These are phyloP conservation scores for Jatropha podagrica DNA, from an alignment of 441 rosid genomes.

Conservation along the genomic window DNA sequence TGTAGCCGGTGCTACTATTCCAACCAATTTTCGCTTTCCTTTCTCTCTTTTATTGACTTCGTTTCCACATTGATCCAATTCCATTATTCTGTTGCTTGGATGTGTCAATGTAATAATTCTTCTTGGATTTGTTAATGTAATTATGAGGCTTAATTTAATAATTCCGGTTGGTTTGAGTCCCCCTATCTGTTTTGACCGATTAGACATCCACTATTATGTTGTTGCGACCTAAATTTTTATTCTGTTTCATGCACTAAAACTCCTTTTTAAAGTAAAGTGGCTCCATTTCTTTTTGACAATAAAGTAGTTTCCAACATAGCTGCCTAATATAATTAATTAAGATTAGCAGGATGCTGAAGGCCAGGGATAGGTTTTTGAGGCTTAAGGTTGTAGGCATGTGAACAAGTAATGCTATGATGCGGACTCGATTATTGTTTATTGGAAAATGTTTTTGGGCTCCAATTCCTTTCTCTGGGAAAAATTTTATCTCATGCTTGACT, in stretches of 20 bases:
- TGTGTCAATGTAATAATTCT: conserved; percentile 19
- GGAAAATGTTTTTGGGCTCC: conserved; percentile 10
- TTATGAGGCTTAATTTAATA: neutral
- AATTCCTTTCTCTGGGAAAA: neutral
- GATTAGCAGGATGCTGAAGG: neutral
- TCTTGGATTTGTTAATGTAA: conserved; percentile 10
- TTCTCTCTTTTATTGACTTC: conserved; percentile 4
- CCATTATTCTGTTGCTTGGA: conserved; percentile 16
- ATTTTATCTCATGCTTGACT: conserved; percentile 4
- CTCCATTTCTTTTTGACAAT: conserved; percentile 19
- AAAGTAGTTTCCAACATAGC: conserved; percentile 27
- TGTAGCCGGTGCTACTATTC: neutral
- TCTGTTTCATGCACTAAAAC: conserved; percentile 3
- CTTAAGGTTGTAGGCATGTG: conserved; percentile 17
- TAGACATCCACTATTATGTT: conserved; percentile 27
- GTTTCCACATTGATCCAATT: neutral
- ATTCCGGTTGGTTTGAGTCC: conserved; percentile 24
- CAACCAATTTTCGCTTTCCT: neutral
- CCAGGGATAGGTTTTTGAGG: conserved; percentile 5
- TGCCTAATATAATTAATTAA: conserved; percentile 21
- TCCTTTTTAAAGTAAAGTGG: conserved; percentile 20
- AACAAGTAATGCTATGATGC: conserved; percentile 2
- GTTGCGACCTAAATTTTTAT: conserved; percentile 12
- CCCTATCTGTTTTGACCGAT: conserved; percentile 16
- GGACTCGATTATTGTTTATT: conserved; percentile 11